phyloP scores from a whole-genome alignment of 1,284 basidiomycete genomes.

The Puccinia hordei region DNA sequence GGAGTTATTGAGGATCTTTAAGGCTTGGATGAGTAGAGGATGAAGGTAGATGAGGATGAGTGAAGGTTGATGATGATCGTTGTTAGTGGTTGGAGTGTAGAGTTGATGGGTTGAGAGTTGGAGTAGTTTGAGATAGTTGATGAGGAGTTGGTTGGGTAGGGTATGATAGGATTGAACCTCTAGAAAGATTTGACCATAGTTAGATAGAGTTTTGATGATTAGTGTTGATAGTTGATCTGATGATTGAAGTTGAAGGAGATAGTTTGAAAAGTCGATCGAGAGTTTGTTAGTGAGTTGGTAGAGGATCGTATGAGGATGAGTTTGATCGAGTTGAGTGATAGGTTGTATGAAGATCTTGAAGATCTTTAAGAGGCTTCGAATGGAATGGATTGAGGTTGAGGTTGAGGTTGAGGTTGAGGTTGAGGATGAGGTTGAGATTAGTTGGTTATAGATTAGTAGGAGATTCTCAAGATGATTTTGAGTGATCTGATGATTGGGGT shows the following conservation, averaged over 20 bases:
- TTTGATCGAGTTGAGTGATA: conserved; percentile 57
- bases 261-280: neutral
- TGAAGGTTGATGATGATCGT: neutral
- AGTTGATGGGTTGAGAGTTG: neutral
- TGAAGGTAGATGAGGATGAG: neutral
- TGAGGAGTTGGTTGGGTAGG: neutral
- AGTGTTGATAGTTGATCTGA: no score
- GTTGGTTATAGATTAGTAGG: neutral
- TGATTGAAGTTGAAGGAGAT: no score
- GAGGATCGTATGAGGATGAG: conserved; percentile 61
- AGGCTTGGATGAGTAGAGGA: neutral
- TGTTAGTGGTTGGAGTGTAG: neutral
- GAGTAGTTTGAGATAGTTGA: neutral
- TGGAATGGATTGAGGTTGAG: no score
- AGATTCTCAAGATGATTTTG: neutral
- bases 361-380: conserved; percentile 14
- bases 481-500: no score
- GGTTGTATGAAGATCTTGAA: conserved; percentile 63
- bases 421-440: neutral
- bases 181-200: no score
- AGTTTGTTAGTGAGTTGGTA: conserved; percentile 56
- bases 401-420: no score
- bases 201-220: no score
- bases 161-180: neutral
- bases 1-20: neutral